Conservation (phyloP, 345 rosid species). For the Boechera stricta region DNA sequence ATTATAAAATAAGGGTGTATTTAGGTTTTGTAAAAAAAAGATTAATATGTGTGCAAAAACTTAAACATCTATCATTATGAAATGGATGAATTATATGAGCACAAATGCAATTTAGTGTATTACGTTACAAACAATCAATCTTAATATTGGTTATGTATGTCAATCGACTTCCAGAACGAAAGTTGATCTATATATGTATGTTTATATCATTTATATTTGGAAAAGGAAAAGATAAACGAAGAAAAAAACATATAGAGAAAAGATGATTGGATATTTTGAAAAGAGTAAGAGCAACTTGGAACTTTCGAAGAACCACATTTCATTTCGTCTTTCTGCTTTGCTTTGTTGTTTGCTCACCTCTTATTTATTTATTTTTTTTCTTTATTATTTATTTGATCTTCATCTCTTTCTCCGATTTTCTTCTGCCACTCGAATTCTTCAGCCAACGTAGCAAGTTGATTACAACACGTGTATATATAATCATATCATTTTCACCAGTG, state of each 20-base stretch:
- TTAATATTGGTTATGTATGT: conserved; percentile 3
- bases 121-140: not conserved
- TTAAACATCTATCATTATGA: no score
- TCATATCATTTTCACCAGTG: not conserved
- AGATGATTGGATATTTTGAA: not conserved
- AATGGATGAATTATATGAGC: not conserved
- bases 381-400: not conserved
- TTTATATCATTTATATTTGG: not conserved
- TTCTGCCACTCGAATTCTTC: conserved; percentile 12
- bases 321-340: conserved; percentile 29
- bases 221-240: not conserved
- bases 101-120: not conserved
- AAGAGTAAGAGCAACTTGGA: conserved; percentile 30
- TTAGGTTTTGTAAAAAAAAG: no score
- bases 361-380: not conserved
- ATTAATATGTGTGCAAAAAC: no score
- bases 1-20: no score
- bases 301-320: conserved; percentile 29
- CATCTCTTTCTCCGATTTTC: conserved; percentile 13
- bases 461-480: conserved; percentile 8
- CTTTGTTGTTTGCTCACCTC: conserved; percentile 24
- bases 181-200: not conserved
- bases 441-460: conserved; percentile 20
- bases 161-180: not conserved
- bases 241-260: not conserved